Evolutionary conservation across 2,329 filamentous ascomycete species (phyloP).

Genomic region (Aspergillus bombycis): DNA sequence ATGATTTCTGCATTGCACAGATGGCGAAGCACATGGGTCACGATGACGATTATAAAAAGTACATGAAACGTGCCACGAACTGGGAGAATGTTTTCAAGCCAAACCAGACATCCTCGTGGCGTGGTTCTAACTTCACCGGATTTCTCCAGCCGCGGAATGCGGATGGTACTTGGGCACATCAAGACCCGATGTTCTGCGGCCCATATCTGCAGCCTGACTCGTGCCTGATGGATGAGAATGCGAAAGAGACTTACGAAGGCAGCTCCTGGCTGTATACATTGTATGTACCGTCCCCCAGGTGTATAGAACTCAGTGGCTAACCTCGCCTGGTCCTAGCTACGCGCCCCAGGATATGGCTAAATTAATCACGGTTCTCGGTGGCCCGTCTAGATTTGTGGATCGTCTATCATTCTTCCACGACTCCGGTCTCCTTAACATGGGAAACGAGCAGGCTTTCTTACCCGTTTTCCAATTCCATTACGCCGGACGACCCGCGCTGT

Average conservation of each 20-base stretch:
- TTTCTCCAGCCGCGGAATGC: constrained; percentile 71
- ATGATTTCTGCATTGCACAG: constrained; percentile 70
- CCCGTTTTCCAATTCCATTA: constrained; percentile 72
- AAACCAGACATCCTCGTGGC: constrained; percentile 62
- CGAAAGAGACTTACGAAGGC: constrained; percentile 72
- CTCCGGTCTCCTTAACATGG: constrained; percentile 66
- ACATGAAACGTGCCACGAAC: constrained; percentile 61
- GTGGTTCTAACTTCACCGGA: constrained; percentile 65
- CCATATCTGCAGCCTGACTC: constrained; percentile 58
- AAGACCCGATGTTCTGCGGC: constrained; percentile 68
- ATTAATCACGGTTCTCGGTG: constrained; percentile 64
- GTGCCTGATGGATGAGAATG: constrained; percentile 56
- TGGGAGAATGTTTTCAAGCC: constrained; percentile 70
- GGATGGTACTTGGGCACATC: constrained; percentile 69
- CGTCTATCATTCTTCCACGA: constrained; percentile 69
- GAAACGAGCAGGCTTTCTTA: constrained; percentile 67
- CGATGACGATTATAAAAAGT: constrained; percentile 61
- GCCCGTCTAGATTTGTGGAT: constrained; percentile 55
- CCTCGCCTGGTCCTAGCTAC: constrained; percentile 48
- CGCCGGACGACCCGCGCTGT: constrained; percentile 62
- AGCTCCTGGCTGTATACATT: constrained; percentile 77
- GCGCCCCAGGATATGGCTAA: constrained; percentile 55
- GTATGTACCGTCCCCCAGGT: constrained; percentile 39
- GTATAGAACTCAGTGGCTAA: background rate
- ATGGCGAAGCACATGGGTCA: constrained; percentile 63